These are phyloP conservation scores for Vitrella brassicaformis DNA, from an alignment of 73 alveolate genomes.

Conservation along the genomic window DNA sequence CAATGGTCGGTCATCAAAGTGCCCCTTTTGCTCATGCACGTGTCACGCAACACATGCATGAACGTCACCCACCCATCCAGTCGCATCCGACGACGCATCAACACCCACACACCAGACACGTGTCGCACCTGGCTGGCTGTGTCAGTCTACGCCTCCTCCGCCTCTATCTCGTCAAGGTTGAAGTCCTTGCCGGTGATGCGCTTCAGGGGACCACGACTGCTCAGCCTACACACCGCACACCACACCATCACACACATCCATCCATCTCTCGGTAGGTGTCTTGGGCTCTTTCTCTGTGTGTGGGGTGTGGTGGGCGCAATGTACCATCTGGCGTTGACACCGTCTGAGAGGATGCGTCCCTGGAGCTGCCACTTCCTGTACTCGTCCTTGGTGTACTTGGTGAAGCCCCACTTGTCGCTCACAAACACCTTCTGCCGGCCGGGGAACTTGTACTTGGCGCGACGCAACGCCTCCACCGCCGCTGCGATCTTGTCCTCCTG, in stretches of 20 bases:
- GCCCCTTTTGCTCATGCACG: no score
- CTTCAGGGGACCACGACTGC: constrained; percentile 35
- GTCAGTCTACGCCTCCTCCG: not conserved
- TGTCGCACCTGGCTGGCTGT: no score
- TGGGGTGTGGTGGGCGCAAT: not conserved
- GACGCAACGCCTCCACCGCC: constrained; percentile 84
- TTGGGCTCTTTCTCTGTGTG: no score
- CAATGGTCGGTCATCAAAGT: no score
- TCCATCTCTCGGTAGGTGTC: no score
- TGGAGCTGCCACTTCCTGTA: constrained; percentile 57
- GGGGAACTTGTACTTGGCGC: constrained; percentile 94
- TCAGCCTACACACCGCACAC: constrained; percentile 7
- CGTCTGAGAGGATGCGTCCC: constrained; percentile 73
- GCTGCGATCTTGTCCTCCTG: constrained; percentile 58
- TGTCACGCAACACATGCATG: no score
- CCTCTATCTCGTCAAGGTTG: constrained; percentile 5
- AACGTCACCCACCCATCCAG: no score
- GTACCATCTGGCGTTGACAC: constrained; percentile 53
- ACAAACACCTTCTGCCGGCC: constrained; percentile 92
- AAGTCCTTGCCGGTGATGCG: constrained; percentile 24
- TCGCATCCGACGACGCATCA: no score
- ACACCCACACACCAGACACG: no score
- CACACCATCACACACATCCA: not conserved
- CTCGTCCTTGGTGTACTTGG: constrained; percentile 75
- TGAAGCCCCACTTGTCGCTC: constrained; percentile 93